Evolutionary conservation across 495 filamentous ascomycete genomes (phyloP).

Genomic region (Penicillium bialowiezense): DNA sequence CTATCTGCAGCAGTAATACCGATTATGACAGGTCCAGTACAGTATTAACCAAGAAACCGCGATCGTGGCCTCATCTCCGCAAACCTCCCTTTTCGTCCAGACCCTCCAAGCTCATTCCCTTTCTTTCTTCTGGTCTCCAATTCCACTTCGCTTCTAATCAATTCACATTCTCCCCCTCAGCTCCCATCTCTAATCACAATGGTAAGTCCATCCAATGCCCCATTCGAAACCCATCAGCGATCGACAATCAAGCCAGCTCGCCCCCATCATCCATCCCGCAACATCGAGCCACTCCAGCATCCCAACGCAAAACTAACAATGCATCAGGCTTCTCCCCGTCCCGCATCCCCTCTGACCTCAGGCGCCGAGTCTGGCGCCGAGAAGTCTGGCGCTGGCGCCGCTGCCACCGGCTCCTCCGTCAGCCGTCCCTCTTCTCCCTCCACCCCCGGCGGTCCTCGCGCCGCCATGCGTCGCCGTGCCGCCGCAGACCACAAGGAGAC

Average conservation of each 20-base stretch:
- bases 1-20: neutral
- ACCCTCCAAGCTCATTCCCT: conserved; percentile 9
- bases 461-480: conserved; percentile 87
- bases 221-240: conserved; percentile 7
- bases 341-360: conserved; percentile 48
- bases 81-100: conserved; percentile 16
- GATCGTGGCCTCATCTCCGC: conserved; percentile 49
- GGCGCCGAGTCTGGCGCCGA: conserved; percentile 57
- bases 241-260: conserved; percentile 5
- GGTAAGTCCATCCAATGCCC: conserved; percentile 26
- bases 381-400: conserved; percentile 52
- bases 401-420: conserved; percentile 60
- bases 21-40: conserved; percentile 12
- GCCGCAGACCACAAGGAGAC: conserved; percentile 95
- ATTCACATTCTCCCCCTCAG: conserved; percentile 7
- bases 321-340: conserved; percentile 43
- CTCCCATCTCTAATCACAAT: conserved; percentile 30
- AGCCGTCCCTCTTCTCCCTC: conserved; percentile 81
- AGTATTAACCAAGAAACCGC: conserved; percentile 34
- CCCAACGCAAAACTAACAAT: conserved; percentile 9
- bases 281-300: neutral
- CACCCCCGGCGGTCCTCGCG: conserved; percentile 90
- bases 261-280: conserved; percentile 2
- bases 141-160: conserved; percentile 1
- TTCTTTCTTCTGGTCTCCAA: conserved; percentile 10